Percentiles rank a stretch among this genome's conserved stretches.
Evolutionary conservation across 345 rosid genomes (phyloP).

Genomic region (Hibiscus mutabilis): DNA sequence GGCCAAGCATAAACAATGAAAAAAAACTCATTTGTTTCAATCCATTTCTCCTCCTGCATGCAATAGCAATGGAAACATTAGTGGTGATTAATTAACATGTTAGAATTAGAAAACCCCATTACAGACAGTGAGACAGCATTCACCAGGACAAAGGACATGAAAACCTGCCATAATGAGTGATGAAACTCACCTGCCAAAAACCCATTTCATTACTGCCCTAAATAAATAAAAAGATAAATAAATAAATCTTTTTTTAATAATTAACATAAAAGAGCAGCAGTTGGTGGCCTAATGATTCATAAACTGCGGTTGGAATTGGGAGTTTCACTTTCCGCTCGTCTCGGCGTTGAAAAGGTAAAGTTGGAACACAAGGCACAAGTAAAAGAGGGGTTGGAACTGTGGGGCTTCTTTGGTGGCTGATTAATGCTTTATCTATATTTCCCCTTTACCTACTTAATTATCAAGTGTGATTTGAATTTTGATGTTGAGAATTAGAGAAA

Average conservation of each 20-base stretch:
- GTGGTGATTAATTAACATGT: neutral
- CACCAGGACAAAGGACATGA: constrained; percentile 4
- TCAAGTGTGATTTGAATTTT: neutral
- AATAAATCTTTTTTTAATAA: neutral
- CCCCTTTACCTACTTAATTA: neutral
- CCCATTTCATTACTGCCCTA: neutral
- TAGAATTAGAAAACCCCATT: neutral
- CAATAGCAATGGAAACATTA: neutral
- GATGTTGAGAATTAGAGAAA: too few relatives aligned
- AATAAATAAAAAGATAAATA: neutral
- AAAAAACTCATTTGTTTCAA: neutral
- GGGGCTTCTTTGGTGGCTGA: neutral
- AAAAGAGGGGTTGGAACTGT: neutral
- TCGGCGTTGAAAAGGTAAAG: constrained; percentile 11
- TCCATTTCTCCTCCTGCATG: neutral
- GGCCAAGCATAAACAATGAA: neutral
- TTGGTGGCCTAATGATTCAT: constrained; percentile 8
- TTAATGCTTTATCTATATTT: neutral
- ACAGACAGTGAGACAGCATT: neutral
- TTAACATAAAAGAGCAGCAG: neutral
- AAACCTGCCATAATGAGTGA: neutral
- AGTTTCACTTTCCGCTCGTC: constrained; percentile 8
- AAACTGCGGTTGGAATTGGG: constrained; percentile 9
- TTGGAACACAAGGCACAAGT: neutral
- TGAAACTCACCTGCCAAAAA: neutral